Evolutionary conservation across 106 monocot species (phyloP).

Genomic region (Alisma plantagoaquatica): DNA sequence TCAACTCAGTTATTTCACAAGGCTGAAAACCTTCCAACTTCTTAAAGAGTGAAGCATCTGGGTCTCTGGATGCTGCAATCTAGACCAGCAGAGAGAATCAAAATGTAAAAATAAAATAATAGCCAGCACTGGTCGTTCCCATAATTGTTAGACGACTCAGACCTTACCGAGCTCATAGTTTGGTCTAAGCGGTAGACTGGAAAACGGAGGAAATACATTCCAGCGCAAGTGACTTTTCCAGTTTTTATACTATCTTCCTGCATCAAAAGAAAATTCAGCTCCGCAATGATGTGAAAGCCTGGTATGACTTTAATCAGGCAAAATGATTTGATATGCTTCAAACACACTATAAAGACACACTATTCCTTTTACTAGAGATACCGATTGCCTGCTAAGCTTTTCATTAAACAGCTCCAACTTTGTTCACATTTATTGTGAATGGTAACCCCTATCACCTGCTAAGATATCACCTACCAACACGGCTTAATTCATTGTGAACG

Average conservation of each 20-base stretch:
- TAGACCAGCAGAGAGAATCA: neutral
- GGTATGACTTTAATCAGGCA: too few relatives aligned
- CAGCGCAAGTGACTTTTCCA: constrained; percentile 85
- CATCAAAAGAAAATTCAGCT: constrained; percentile 1
- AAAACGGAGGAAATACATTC: constrained; percentile 94
- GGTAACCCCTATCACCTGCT: too few relatives aligned
- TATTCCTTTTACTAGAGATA: too few relatives aligned
- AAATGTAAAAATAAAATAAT: neutral
- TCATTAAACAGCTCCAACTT: too few relatives aligned
- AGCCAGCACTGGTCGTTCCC: neutral
- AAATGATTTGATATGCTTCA: too few relatives aligned
- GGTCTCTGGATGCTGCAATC: constrained; percentile 61
- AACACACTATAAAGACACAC: too few relatives aligned
- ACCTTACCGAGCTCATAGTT: constrained; percentile 48
- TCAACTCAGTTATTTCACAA: constrained; percentile 92
- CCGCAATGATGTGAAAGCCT: neutral
- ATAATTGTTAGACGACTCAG: neutral
- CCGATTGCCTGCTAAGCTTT: too few relatives aligned
- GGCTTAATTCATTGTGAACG: too few relatives aligned
- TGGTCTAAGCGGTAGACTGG: constrained; percentile 87
- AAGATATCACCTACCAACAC: too few relatives aligned
- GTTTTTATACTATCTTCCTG: constrained; percentile 89
- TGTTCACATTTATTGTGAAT: too few relatives aligned
- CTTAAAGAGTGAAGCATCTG: constrained; percentile 79
- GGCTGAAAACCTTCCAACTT: constrained; percentile 97